Evolutionary conservation across 2,329 filamentous ascomycete genomes (phyloP).

Genomic region (Xylariomycetidae sp.): DNA sequence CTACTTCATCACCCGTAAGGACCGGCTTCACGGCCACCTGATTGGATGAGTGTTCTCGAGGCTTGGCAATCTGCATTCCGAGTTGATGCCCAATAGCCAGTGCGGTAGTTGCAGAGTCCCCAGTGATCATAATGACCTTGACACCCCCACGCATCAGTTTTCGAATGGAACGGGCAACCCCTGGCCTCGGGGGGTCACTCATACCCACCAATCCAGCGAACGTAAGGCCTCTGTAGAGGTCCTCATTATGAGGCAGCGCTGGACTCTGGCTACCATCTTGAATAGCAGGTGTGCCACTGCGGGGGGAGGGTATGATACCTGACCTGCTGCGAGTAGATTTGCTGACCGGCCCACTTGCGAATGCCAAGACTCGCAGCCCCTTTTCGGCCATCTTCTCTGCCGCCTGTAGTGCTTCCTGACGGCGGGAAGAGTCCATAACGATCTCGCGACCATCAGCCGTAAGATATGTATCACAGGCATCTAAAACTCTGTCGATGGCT

Average conservation of each 20-base stretch:
- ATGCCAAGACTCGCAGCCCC: conserved; percentile 85
- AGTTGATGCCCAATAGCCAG: conserved; percentile 90
- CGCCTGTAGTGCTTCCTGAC: conserved; percentile 70
- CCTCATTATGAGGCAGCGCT: conserved; percentile 51
- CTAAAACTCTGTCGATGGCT: conserved; percentile 80
- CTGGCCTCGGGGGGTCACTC: conserved; percentile 91
- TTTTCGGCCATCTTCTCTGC: conserved; percentile 84
- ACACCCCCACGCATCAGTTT: conserved; percentile 90
- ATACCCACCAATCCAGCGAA: conserved; percentile 95
- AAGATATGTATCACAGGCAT: conserved; percentile 85
- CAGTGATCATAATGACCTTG: conserved; percentile 98
- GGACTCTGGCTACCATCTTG: conserved; percentile 33
- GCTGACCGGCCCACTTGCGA: conserved; percentile 75
- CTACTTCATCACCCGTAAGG: conserved; percentile 85
- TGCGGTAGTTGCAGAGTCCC: conserved; percentile 91
- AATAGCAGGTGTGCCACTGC: conserved; percentile 48
- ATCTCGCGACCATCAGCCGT: conserved; percentile 82
- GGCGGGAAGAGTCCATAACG: conserved; percentile 71
- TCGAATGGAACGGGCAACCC: conserved; percentile 83
- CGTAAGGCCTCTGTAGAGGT: conserved; percentile 74
- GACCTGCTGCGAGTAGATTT: conserved; percentile 40
- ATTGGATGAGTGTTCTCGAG: conserved; percentile 46
- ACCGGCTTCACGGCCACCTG: conserved; percentile 65
- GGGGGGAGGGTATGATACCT: conserved; percentile 29
- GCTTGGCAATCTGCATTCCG: conserved; percentile 76